Conservation (phyloP, 371 early-diverging fungal genomes). For the Parasitella parasitica region DNA sequence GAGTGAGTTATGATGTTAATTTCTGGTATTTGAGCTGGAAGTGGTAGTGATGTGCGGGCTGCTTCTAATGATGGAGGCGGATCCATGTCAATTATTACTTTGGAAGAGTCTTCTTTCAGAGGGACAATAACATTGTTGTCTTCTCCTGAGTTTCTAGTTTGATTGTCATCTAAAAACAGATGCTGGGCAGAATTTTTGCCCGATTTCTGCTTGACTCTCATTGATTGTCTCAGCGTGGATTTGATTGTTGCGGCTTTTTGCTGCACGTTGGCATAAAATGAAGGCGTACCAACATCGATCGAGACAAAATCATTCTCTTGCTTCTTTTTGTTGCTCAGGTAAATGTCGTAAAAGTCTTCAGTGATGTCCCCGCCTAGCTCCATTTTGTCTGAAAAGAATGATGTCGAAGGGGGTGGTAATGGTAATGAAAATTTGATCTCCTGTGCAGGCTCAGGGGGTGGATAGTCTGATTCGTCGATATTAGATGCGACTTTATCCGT, state of each 20-base stretch:
- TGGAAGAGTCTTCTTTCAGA: not conserved
- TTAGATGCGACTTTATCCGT: constrained; percentile 12
- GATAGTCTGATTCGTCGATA: constrained; percentile 10
- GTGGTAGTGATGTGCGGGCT: not conserved
- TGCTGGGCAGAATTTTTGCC: constrained; percentile 13
- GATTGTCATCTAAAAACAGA: constrained; percentile 1
- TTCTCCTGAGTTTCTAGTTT: not conserved
- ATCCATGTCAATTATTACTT: not conserved
- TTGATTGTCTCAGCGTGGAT: constrained; percentile 31
- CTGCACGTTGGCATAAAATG: constrained; percentile 12
- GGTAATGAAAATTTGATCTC: constrained; percentile 29
- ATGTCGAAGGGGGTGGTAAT: constrained; percentile 32
- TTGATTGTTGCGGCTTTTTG: constrained; percentile 33
- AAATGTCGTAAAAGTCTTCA: constrained; percentile 33
- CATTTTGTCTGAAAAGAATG: constrained; percentile 43
- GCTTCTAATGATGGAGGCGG: not conserved
- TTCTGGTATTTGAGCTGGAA: not conserved
- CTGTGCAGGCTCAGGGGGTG: constrained; percentile 34
- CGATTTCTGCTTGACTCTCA: constrained; percentile 27
- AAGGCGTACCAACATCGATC: constrained; percentile 16
- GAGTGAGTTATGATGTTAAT: not conserved
- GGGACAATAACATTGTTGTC: not conserved
- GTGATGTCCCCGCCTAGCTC: constrained; percentile 29
- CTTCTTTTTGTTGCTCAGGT: constrained; percentile 14
- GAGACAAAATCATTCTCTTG: constrained; percentile 14